Percentiles rank a stretch among this genome's conserved stretches.
phyloP scores from a whole-genome alignment of 2,329 filamentous ascomycete genomes.

The Fonsecaea pedrosoi region DNA sequence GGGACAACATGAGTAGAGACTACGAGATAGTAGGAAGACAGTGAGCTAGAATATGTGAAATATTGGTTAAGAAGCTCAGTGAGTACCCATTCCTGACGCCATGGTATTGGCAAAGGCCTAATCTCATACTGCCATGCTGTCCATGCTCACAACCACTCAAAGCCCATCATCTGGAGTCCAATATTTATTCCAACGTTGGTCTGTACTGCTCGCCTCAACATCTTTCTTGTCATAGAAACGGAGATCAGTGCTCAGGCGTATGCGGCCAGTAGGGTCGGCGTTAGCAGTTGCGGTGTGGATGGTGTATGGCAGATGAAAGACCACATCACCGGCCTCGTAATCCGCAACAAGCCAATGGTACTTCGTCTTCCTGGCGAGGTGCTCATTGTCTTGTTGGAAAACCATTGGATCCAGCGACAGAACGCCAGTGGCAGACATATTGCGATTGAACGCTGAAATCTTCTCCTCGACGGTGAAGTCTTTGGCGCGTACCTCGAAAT shows the following conservation, averaged over 20 bases:
- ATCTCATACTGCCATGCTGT: neutral
- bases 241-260: slow-evolving; percentile 53
- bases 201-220: slow-evolving; percentile 44
- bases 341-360: slow-evolving; percentile 45
- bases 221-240: slow-evolving; percentile 46
- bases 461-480: slow-evolving; percentile 45
- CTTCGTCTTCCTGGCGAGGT: slow-evolving; percentile 15
- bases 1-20: too few species aligned
- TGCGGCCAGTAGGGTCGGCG: slow-evolving; percentile 48
- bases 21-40: neutral
- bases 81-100: neutral
- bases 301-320: slow-evolving; percentile 54
- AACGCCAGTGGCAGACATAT: slow-evolving; percentile 44
- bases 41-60: neutral
- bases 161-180: slow-evolving; percentile 48
- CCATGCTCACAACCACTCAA: slow-evolving; percentile 22
- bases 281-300: slow-evolving; percentile 52
- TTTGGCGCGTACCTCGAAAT: slow-evolving; percentile 44
- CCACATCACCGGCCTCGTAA: slow-evolving; percentile 51
- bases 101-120: neutral
- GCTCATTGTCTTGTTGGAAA: slow-evolving; percentile 20
- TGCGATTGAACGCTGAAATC: slow-evolving; percentile 43
- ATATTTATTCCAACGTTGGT: slow-evolving; percentile 48
- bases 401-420: slow-evolving; percentile 18
- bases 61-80: neutral